These are phyloP conservation scores for Trebouxia sp. DNA, from an alignment of 139 green algal genomes.

Conservation along the genomic window DNA sequence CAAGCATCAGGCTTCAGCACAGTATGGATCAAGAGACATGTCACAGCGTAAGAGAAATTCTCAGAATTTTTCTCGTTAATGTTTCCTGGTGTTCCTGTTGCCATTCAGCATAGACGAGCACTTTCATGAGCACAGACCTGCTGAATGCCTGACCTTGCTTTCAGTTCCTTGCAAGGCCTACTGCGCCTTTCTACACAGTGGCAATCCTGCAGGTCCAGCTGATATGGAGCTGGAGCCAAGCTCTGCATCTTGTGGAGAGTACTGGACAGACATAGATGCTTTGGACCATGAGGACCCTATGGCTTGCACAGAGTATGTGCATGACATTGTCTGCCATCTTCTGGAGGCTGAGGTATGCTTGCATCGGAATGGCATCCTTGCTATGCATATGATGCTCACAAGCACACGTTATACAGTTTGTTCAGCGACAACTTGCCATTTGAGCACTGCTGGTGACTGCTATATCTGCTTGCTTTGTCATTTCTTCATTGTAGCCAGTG, in stretches of 20 bases:
- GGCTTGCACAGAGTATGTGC: conserved; percentile 76
- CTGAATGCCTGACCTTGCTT: too few relatives aligned
- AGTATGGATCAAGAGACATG: background rate
- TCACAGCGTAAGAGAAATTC: background rate
- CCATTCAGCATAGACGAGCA: too few relatives aligned
- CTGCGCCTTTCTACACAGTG: too few relatives aligned
- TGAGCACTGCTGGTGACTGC: too few relatives aligned
- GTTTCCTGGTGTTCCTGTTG: too few relatives aligned
- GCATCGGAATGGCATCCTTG: background rate
- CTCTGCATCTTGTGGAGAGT: background rate
- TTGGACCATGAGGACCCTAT: conserved; percentile 68
- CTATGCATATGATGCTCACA: background rate
- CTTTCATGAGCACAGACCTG: too few relatives aligned
- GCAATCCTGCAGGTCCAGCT: conserved; percentile 4
- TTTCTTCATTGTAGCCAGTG: too few relatives aligned
- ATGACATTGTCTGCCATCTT: conserved; percentile 77
- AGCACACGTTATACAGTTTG: too few relatives aligned
- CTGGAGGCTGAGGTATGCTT: conserved; percentile 64
- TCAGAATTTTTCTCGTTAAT: too few relatives aligned
- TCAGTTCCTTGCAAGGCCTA: too few relatives aligned
- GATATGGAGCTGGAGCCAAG: conserved; percentile 2
- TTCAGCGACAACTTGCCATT: too few relatives aligned
- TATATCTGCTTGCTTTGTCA: too few relatives aligned
- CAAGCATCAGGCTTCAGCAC: background rate
- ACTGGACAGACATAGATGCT: conserved; percentile 76